phyloP scores from a whole-genome alignment of 2,329 filamentous ascomycete genomes.

The Paecilomyces sp. region DNA sequence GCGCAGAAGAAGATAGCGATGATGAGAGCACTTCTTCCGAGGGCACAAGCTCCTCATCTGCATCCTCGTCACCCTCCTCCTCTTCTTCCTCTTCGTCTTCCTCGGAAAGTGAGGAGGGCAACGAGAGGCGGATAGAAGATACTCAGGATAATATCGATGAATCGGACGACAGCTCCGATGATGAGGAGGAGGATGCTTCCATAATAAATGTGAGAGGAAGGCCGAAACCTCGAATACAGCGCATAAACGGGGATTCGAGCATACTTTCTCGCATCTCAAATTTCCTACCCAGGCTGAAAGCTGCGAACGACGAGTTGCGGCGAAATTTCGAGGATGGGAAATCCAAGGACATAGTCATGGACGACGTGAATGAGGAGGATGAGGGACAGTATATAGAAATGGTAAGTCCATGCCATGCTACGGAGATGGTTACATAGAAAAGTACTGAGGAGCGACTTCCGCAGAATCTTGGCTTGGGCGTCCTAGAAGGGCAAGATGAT shows the following conservation, averaged over 20 bases:
- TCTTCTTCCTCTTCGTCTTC: conserved; percentile 7
- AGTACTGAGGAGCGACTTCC: neutral
- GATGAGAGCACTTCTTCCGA: conserved; percentile 12
- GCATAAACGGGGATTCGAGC: conserved; percentile 17
- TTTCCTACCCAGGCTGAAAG: conserved; percentile 37
- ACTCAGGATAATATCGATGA: conserved; percentile 5
- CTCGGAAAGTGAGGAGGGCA: conserved; percentile 16
- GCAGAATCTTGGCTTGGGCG: conserved; percentile 38
- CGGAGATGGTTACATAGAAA: neutral
- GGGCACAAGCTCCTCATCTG: conserved; percentile 8
- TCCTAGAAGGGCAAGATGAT: conserved; percentile 33
- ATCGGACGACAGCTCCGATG: neutral
- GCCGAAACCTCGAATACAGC: conserved; percentile 27
- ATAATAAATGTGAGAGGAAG: conserved; percentile 22
- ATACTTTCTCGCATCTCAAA: conserved; percentile 30
- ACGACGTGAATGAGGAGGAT: conserved; percentile 24
- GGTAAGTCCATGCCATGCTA: conserved; percentile 16
- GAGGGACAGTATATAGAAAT: conserved; percentile 37
- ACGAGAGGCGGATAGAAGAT: conserved; percentile 15
- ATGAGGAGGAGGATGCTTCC: neutral
- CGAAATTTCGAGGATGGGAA: conserved; percentile 28
- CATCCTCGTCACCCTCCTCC: conserved; percentile 6
- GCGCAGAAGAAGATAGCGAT: conserved; percentile 1
- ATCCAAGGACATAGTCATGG: conserved; percentile 23
- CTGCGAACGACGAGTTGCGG: conserved; percentile 36